phyloP scores from a whole-genome alignment of 306 rosid genomes.

The Acacia confusa region DNA sequence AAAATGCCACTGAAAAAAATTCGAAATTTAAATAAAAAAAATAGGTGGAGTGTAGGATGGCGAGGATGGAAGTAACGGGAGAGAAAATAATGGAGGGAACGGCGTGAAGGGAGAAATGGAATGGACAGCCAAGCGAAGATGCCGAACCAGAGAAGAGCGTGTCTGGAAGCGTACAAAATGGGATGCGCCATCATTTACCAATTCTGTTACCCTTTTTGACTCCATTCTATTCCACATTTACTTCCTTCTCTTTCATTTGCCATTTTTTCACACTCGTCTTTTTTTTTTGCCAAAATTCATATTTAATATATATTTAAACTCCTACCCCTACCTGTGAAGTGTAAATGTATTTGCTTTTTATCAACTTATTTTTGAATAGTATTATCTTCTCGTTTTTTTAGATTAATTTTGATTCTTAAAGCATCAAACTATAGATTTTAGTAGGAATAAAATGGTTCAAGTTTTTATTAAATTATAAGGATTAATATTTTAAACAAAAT shows the following conservation, averaged over 20 bases:
- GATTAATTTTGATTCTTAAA: no score
- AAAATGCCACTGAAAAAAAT: not conserved
- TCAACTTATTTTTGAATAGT: no score
- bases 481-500: no score
- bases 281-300: no score
- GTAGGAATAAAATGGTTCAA: no score
- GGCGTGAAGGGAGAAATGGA: slow-evolving; percentile 24
- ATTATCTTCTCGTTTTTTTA: no score
- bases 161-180: slow-evolving; percentile 30
- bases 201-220: not conserved
- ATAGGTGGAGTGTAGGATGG: not conserved
- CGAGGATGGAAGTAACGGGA: not conserved
- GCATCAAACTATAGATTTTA: no score
- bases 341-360: no score
- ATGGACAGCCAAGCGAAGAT: slow-evolving; percentile 20
- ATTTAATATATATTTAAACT: no score
- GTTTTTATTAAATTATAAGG: no score
- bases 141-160: slow-evolving; percentile 19
- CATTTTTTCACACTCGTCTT: not conserved
- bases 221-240: not conserved
- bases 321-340: no score
- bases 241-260: not conserved
- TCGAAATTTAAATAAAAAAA: not conserved
- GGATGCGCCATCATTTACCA: not conserved
- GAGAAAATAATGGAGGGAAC: slow-evolving; percentile 4